A percentile compares a stretch with the other conserved stretches of the same genome.
phyloP scores from a whole-genome alignment of 495 filamentous ascomycete species.

The Friedmanniomyces endolithicus region DNA sequence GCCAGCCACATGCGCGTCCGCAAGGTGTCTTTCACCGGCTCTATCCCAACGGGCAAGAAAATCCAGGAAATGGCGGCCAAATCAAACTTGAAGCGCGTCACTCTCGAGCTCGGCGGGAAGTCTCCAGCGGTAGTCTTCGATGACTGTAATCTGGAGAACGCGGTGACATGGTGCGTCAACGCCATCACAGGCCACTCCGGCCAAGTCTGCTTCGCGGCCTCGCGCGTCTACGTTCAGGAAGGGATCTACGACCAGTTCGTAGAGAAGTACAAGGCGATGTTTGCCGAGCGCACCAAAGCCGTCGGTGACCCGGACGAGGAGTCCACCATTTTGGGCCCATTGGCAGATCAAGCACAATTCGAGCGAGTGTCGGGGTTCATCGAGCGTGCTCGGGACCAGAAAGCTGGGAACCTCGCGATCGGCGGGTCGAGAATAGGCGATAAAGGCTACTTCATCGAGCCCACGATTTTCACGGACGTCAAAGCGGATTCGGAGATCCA shows the following conservation, averaged over 20 bases:
- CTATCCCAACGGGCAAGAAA: conserved; percentile 22
- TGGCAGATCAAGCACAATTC: conserved; percentile 27
- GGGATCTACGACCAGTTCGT: conserved; percentile 44
- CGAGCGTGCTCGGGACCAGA: conserved; percentile 14
- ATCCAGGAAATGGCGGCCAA: conserved; percentile 26
- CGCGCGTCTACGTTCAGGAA: conserved; percentile 43
- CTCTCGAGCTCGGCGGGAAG: conserved; percentile 33
- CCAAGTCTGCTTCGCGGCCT: conserved; percentile 42
- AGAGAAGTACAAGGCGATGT: conserved; percentile 25
- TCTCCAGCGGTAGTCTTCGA: conserved; percentile 30
- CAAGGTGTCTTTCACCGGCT: conserved; percentile 29
- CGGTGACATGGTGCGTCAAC: conserved; percentile 21
- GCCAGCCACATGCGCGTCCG: conserved; percentile 26
- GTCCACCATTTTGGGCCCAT: conserved; percentile 20
- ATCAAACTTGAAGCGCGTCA: conserved; percentile 29
- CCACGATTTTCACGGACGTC: conserved; percentile 36
- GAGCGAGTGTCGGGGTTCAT: conserved; percentile 25
- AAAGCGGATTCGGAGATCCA: conserved; percentile 29
- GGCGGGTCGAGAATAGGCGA: conserved; percentile 22
- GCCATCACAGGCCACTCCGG: conserved; percentile 41
- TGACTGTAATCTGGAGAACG: conserved; percentile 36
- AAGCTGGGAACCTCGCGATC: conserved; percentile 21
- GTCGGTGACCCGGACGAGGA: conserved; percentile 24
- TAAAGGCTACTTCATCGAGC: conserved; percentile 35
- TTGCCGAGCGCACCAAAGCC: conserved; percentile 24